Base-by-base conservation (phyloP, 306 rosid genomes). In the Dryas drummondii region DNA sequence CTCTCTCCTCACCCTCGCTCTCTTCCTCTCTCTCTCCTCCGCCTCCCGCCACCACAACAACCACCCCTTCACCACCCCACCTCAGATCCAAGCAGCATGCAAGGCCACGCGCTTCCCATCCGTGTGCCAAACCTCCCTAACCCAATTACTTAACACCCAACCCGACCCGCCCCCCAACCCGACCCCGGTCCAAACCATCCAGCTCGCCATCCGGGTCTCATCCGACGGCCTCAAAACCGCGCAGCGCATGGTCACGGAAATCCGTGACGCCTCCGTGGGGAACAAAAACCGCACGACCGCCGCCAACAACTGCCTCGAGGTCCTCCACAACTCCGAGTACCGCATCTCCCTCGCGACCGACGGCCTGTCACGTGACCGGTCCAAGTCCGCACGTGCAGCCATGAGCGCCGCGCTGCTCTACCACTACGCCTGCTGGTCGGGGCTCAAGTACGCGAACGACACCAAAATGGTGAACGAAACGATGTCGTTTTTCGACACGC, bases 361-460 rank as follows among this genome's bases (percentile, higher is more conserved):
- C 6, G 91, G 91, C 0, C 76, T 92, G 17, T 74, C 83, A 5
- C 76, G 54, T 1, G 91, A 85, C 10, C 74, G 19, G 16, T 67
- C 2, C 32, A 89, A 90, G 73, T 91, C 86, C 81, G 91, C 90
- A 0, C 85, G 97, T 4, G 97, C 97, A 0, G 88, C 96, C 88
- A 80, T 94, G 57, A 82, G 89, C 79, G 91, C 98, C 40, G 86
- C 96, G 1, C 59, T 90, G 45, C 84, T 78, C 0, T 87, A 75
- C 78, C 97, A 92, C 66, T 91, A 85, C 86, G 99, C 85, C 70
- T 94, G 99, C 88, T 84, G 88, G 91, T 90, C 84, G 19, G 85
- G 80, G 15, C 85, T 94, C 61, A 89, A 85, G 65, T 94, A 92
- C 85, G 97, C 90, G 2, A 90, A 94, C 86, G 99, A 90, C 84